Evolutionary conservation across 805 yeast species (phyloP), one percentile per base, ranked within the genome.

Genomic region (Wickerhamiella kurtzmanii): DNA sequence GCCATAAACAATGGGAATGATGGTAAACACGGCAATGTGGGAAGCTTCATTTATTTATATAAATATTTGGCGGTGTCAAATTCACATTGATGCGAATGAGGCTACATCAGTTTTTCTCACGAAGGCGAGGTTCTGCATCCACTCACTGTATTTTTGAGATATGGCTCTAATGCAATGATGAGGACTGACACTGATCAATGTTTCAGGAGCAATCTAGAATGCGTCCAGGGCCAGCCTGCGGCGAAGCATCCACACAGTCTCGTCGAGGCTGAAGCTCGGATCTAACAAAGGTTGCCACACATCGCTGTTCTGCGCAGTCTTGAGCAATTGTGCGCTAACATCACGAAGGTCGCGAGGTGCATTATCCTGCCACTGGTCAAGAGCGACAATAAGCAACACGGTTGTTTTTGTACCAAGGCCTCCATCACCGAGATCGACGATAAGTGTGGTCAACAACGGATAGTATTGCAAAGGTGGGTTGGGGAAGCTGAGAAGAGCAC

Each of bases 371-470:
- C 41, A 38, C 11, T 21, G 41, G 18, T 38, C 41, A 6, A 38
- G 25, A 15, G 41, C 41, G 5, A 15, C 18, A 15, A 38, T 18
- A 8, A 38, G 41, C 25, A 38, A 25, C 22, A 38, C 41, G 15
- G 5, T 20, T 8, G 41, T 21, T 19, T 18, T 13, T 16, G 38
- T n/a, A 6, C 38, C 38, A n/a, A 20, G n/a, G 25, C n/a, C 22
- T 5, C 17, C 49, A 54, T 40, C 9, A 4, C 41, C 41, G 9
- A 17, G 22, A 18, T 18, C 22, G 18, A 20, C n/a, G 5, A 38
- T 21, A 5, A 50, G 43, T 11, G 53, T 55, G 1, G 53, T 52
- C 1, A 56, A 44, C 40, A 56, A 46, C 20, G 59, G 58, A 35
- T 44, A 46, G 51, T 47, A 51, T 45, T 50, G 48, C 11, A 45